phyloP scores from a whole-genome alignment of 306 rosid genomes.

The Cyclanthera cordifolia region DNA sequence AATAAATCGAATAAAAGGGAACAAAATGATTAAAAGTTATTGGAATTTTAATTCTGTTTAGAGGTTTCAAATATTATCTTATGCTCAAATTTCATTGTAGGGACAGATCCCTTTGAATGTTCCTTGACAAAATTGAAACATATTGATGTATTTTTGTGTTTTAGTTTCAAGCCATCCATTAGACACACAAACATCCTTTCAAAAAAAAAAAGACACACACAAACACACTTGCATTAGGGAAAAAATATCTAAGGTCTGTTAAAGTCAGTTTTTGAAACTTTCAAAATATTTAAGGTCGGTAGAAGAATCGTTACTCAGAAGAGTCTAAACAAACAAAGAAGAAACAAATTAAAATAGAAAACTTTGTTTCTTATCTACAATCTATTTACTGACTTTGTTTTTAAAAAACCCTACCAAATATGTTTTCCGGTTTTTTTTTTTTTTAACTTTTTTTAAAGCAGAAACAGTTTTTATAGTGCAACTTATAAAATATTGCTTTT shows the following conservation, averaged over 20 bases:
- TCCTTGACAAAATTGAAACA: background rate
- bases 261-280: background rate
- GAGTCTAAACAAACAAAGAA: background rate
- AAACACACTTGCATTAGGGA: background rate
- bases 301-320: background rate
- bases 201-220: background rate
- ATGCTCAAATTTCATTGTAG: background rate
- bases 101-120: background rate
- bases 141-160: background rate
- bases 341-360: background rate
- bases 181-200: too few relatives aligned
- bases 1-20: background rate
- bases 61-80: background rate
- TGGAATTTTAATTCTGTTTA: background rate
- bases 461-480: background rate
- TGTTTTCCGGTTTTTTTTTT: background rate
- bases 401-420: background rate
- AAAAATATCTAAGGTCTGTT: background rate
- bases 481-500: too few relatives aligned
- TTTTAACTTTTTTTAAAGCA: background rate
- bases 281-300: background rate
- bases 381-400: background rate
- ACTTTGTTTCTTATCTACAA: background rate
- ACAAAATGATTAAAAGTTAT: background rate
- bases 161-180: background rate